Conservation (phyloP, 1,139 yeast species). For the Geotrichum australiense region DNA sequence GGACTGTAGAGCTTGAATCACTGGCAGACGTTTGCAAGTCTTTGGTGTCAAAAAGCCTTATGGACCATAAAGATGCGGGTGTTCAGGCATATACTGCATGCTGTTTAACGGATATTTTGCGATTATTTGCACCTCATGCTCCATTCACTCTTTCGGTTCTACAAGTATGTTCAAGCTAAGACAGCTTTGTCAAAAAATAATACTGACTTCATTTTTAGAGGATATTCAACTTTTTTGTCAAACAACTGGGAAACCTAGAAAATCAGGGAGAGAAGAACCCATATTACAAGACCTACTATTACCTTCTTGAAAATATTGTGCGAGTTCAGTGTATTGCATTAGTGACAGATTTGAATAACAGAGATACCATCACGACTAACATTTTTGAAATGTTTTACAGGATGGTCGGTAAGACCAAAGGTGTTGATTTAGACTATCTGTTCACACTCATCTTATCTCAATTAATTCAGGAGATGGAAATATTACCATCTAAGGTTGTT, state of each 20-base stretch:
- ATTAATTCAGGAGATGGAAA: slow-evolving; percentile 66
- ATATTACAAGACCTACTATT: slow-evolving; percentile 58
- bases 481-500: slow-evolving; percentile 57
- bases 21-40: slow-evolving; percentile 31
- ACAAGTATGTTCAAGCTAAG: slow-evolving; percentile 35
- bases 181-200: no score
- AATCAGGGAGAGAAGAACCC: slow-evolving; percentile 49
- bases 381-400: slow-evolving; percentile 61
- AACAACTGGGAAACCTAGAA: slow-evolving; percentile 52
- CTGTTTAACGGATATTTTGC: slow-evolving; percentile 65
- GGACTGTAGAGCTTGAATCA: slow-evolving; percentile 10
- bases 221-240: slow-evolving; percentile 38
- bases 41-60: slow-evolving; percentile 50
- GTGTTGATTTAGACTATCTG: slow-evolving; percentile 41
- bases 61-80: slow-evolving; percentile 59
- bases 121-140: slow-evolving; percentile 86
- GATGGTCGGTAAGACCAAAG: slow-evolving; percentile 28
- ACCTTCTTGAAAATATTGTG: slow-evolving; percentile 60
- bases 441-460: slow-evolving; percentile 68
- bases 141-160: slow-evolving; percentile 67
- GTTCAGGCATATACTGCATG: slow-evolving; percentile 69
- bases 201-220: no score
- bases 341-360: slow-evolving; percentile 65
- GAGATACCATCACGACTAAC: slow-evolving; percentile 47
- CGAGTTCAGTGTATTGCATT: slow-evolving; percentile 77